Evolutionary conservation across 108 stramenopile genomes (phyloP).

Genomic region (Seminavis robusta): DNA sequence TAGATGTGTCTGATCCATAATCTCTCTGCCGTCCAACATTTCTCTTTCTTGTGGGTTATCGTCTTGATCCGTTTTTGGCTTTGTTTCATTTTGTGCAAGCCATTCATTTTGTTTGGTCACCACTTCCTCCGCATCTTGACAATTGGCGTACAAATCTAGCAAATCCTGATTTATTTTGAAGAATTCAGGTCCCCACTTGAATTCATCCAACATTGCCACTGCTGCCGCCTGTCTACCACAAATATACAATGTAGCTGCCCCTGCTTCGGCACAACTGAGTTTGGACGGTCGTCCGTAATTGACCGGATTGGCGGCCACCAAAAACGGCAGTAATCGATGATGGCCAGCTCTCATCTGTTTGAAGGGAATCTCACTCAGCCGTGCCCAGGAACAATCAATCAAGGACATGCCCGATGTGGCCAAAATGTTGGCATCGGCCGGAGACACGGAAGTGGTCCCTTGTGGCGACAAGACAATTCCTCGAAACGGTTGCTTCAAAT

Average conservation of each 20-base stretch:
- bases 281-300: slow-evolving; percentile 97
- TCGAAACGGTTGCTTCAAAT: slow-evolving; percentile 80
- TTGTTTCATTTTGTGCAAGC: slow-evolving; percentile 52
- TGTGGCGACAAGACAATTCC: slow-evolving; percentile 94
- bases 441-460: slow-evolving; percentile 85
- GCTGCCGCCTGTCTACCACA: slow-evolving; percentile 87
- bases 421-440: slow-evolving; percentile 75
- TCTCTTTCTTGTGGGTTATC: slow-evolving; percentile 14
- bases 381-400: slow-evolving; percentile 98
- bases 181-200: slow-evolving; percentile 96
- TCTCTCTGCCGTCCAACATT: slow-evolving; percentile 18
- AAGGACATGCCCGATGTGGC: slow-evolving; percentile 83
- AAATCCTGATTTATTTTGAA: slow-evolving; percentile 80
- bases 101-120: slow-evolving; percentile 84
- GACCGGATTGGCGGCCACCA: slow-evolving; percentile 98
- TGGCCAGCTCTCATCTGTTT: slow-evolving; percentile 87
- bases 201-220: slow-evolving; percentile 81
- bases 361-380: slow-evolving; percentile 93
- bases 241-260: slow-evolving; percentile 90
- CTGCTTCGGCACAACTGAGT: slow-evolving; percentile 87
- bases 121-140: slow-evolving; percentile 73
- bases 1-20: slow-evolving; percentile 30
- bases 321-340: slow-evolving; percentile 94
- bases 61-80: slow-evolving; percentile 13
- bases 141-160: slow-evolving; percentile 80